Percentiles rank a stretch among this genome's conserved stretches.
phyloP scores from a whole-genome alignment of 2,329 filamentous ascomycete genomes.

The Ascochyta viciae-villosae region DNA sequence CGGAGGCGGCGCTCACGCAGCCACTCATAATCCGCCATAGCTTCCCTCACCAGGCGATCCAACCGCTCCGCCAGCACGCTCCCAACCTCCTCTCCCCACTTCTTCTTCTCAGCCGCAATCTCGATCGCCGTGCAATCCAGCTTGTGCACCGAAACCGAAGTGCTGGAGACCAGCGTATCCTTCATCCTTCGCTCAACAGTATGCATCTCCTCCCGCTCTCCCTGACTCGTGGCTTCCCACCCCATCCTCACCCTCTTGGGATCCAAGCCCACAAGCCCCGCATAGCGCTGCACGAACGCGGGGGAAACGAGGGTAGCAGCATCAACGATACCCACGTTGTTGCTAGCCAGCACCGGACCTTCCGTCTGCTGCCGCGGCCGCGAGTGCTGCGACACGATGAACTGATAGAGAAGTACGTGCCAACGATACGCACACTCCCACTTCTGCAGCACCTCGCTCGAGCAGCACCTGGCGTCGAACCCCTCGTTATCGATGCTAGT shows the following conservation, averaged over 20 bases:
- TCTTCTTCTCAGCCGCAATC: slow-evolving; percentile 13
- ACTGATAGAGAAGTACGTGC: slow-evolving; percentile 22
- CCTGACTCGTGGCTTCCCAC: slow-evolving; percentile 19
- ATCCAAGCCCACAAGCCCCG: slow-evolving; percentile 22
- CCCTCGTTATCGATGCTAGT: slow-evolving; percentile 25
- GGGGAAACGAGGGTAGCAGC: slow-evolving; percentile 22
- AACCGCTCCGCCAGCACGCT: slow-evolving; percentile 19
- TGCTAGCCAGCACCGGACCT: neutral
- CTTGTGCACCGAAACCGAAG: slow-evolving; percentile 23
- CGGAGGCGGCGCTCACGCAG: slow-evolving; percentile 12
- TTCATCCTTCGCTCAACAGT: slow-evolving; percentile 25
- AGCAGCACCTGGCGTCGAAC: slow-evolving; percentile 1
- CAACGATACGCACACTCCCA: slow-evolving; percentile 31
- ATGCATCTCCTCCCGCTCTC: slow-evolving; percentile 11
- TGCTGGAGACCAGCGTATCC: slow-evolving; percentile 27
- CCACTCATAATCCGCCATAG: slow-evolving; percentile 26
- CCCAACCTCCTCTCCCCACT: slow-evolving; percentile 31
- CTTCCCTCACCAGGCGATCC: slow-evolving; percentile 14
- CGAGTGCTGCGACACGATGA: slow-evolving; percentile 5
- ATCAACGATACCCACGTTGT: slow-evolving; percentile 26
- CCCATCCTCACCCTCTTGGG: slow-evolving; percentile 10
- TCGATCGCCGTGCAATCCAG: slow-evolving; percentile 4
- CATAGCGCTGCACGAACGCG: slow-evolving; percentile 23
- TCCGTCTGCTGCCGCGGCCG: neutral
- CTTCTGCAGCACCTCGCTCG: neutral